Conservation (phyloP, 306 rosid genomes). For the Luffa aegyptiaca region DNA sequence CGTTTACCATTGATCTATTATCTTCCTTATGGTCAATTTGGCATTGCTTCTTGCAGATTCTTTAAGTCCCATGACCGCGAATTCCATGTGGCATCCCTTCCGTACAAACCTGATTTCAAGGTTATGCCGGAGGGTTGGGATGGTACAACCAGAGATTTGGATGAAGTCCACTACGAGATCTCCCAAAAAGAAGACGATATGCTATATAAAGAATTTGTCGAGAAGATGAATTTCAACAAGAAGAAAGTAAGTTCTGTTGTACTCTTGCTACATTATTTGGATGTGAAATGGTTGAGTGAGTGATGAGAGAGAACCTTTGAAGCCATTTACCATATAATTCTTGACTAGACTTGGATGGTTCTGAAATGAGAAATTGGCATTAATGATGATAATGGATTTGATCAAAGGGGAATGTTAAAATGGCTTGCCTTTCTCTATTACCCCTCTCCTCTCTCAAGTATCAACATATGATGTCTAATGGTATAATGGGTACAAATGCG, state of each 20-base stretch:
- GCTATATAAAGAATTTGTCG: constrained; percentile 75
- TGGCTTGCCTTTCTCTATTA: background rate
- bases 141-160: constrained; percentile 80
- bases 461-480: background rate
- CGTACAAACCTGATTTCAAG: constrained; percentile 90
- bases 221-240: constrained; percentile 76
- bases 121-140: constrained; percentile 99
- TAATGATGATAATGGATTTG: background rate
- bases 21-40: background rate
- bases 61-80: constrained; percentile 81
- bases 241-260: constrained; percentile 58
- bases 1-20: background rate
- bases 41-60: constrained; percentile 43
- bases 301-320: background rate
- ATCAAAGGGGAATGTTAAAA: background rate
- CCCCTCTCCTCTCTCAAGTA: background rate
- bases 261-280: background rate
- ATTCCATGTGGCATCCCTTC: constrained; percentile 91
- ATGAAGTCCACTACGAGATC: constrained; percentile 87
- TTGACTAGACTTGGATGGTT: background rate
- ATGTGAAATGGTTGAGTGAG: background rate
- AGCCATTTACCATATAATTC: background rate
- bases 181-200: constrained; percentile 83
- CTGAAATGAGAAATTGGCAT: background rate
- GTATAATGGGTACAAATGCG: background rate